Percentiles rank a stretch among this genome's conserved stretches.
phyloP scores from a whole-genome alignment of 805 yeast genomes.

The Teunomyces stri region DNA sequence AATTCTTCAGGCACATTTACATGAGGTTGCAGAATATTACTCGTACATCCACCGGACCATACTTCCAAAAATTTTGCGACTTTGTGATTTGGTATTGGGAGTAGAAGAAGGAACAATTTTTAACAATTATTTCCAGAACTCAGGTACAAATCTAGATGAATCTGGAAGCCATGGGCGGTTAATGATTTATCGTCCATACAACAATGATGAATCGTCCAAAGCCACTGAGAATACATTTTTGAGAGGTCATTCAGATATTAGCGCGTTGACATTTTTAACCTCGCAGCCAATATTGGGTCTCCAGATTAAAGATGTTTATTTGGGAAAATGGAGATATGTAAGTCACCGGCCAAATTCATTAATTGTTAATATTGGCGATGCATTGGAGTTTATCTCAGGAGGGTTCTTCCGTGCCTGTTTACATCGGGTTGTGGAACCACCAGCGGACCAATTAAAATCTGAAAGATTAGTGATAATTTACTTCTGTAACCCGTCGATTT shows the following conservation, averaged over 20 bases:
- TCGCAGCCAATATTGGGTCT: slow-evolving; percentile 11
- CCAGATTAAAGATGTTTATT: slow-evolving; percentile 11
- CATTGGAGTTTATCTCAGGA: slow-evolving; percentile 13
- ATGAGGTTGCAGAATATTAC: slow-evolving; percentile 40
- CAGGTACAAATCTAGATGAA: slow-evolving; percentile 23
- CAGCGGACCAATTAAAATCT: slow-evolving; percentile 21
- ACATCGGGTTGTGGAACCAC: slow-evolving; percentile 27
- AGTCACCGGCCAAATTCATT: slow-evolving; percentile 10
- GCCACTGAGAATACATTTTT: slow-evolving; percentile 9
- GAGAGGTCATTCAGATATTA: slow-evolving; percentile 11
- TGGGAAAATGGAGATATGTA: slow-evolving; percentile 12
- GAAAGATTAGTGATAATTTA: slow-evolving; percentile 25
- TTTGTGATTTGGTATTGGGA: slow-evolving; percentile 46
- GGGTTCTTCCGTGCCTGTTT: slow-evolving; percentile 24
- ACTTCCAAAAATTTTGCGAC: slow-evolving; percentile 31
- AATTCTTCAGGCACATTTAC: slow-evolving; percentile 34
- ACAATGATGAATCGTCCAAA: slow-evolving; percentile 8
- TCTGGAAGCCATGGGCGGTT: slow-evolving; percentile 36
- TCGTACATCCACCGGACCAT: slow-evolving; percentile 36
- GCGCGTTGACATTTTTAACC: slow-evolving; percentile 12
- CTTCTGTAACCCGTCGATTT: slow-evolving; percentile 21
- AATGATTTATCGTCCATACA: slow-evolving; percentile 25
- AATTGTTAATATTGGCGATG: slow-evolving; percentile 13
- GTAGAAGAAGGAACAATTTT: slow-evolving; percentile 47
- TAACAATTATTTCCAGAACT: slow-evolving; percentile 32